phyloP scores from a whole-genome alignment of 2,329 filamentous ascomycete genomes.

The Apiospora pterosperma region DNA sequence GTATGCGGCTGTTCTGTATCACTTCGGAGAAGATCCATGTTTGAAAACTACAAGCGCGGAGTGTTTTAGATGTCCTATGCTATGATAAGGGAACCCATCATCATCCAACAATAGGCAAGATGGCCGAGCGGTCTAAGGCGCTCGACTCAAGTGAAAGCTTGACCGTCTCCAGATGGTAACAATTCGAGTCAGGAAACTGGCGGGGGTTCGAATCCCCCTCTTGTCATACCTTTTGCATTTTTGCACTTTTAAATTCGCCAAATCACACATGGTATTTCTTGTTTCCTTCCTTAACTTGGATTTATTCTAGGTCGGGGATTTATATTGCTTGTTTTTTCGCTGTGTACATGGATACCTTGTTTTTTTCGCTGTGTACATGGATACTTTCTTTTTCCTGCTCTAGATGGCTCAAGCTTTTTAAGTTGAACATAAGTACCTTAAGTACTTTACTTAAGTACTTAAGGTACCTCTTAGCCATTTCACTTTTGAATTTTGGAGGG shows the following conservation, averaged over 20 bases:
- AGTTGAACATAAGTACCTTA: too few species aligned
- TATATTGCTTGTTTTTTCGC: background rate
- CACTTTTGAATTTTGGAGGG: background rate
- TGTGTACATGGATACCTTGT: background rate
- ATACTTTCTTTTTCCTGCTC: background rate
- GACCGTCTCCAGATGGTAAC: background rate
- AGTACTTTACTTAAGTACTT: too few species aligned
- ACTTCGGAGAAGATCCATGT: too few species aligned
- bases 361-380: background rate
- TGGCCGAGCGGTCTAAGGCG: slow-evolving; percentile 1
- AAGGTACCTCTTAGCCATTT: too few species aligned
- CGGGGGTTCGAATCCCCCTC: slow-evolving; percentile 2
- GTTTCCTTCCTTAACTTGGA: background rate
- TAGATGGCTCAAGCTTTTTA: background rate
- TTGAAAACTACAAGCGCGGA: too few species aligned
- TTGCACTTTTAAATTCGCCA: background rate
- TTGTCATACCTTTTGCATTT: background rate
- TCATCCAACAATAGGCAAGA: background rate
- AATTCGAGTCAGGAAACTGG: slow-evolving; percentile 3
- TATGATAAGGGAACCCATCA: background rate
- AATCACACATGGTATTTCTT: background rate
- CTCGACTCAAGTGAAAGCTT: background rate
- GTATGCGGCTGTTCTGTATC: too few species aligned
- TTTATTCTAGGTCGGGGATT: background rate
- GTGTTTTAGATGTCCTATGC: background rate